phyloP scores from a whole-genome alignment of 164 flowering plant species.

The Stephania yunnanensis region DNA sequence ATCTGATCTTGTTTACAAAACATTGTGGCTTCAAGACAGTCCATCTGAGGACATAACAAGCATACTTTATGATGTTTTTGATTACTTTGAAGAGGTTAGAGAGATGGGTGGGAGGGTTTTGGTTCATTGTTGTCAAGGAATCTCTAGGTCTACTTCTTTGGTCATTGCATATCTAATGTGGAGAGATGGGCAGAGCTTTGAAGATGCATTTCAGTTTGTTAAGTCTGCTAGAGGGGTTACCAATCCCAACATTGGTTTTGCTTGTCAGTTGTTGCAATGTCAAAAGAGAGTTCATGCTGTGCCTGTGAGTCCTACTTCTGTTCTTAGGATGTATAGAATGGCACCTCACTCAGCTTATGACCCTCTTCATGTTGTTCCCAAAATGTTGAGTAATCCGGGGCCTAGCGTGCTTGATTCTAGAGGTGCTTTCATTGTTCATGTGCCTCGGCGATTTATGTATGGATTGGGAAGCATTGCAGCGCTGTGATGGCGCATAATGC shows the following conservation, averaged over 20 bases:
- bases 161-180: constrained; percentile 91
- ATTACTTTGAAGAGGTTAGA: constrained; percentile 80
- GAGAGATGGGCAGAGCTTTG: constrained; percentile 75
- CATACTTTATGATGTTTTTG: constrained; percentile 82
- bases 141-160: constrained; percentile 73
- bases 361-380: constrained; percentile 83
- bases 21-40: constrained; percentile 80
- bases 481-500: constrained; percentile 53
- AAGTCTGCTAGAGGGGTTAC: constrained; percentile 76
- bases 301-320: constrained; percentile 64
- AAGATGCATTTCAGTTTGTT: constrained; percentile 74
- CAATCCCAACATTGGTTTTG: constrained; percentile 85
- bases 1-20: constrained; percentile 74
- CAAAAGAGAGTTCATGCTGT: constrained; percentile 75
- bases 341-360: constrained; percentile 85
- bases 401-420: constrained; percentile 62
- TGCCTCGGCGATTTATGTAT: constrained; percentile 68
- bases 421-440: constrained; percentile 74
- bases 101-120: constrained; percentile 72
- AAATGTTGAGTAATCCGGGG: constrained; percentile 42
- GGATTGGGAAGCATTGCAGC: constrained; percentile 60
- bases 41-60: constrained; percentile 84
- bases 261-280: constrained; percentile 74
- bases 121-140: constrained; percentile 87
- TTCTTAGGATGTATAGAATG: constrained; percentile 67